Evolutionary conservation across 768 basidiomycete genomes (phyloP).

Genomic region (Pleurotus tuoliensis): DNA sequence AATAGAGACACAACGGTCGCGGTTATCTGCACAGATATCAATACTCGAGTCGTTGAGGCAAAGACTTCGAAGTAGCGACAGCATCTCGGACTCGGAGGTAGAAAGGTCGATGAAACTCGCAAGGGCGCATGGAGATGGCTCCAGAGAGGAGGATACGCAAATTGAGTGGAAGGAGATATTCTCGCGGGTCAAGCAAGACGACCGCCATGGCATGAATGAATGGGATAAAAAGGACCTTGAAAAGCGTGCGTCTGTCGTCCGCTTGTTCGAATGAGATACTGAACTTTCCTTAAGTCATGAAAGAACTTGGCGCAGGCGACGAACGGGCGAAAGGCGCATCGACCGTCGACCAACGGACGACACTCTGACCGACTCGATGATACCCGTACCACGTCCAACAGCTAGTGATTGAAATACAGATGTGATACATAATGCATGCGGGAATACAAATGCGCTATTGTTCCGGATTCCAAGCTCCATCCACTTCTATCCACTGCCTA

Average conservation of each 20-base stretch:
- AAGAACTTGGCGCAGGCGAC: neutral
- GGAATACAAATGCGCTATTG: too few relatives aligned
- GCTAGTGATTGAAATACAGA: too few relatives aligned
- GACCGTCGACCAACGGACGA: neutral
- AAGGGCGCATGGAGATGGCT: constrained; percentile 22
- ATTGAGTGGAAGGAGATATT: constrained; percentile 4
- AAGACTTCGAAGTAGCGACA: constrained; percentile 44
- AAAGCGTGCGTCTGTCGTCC: neutral
- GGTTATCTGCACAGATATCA: constrained; percentile 52
- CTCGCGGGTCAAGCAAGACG: neutral
- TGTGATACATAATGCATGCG: too few relatives aligned
- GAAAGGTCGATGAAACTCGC: constrained; percentile 53
- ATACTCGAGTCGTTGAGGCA: constrained; percentile 57
- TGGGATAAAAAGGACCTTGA: constrained; percentile 5
- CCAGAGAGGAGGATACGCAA: neutral
- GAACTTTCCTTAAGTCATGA: neutral
- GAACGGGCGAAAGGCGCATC: neutral
- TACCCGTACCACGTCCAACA: too few relatives aligned
- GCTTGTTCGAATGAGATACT: neutral
- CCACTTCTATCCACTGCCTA: neutral
- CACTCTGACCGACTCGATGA: too few relatives aligned
- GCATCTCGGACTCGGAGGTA: constrained; percentile 47
- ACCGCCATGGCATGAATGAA: neutral
- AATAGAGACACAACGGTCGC: constrained; percentile 50
- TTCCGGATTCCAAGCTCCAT: neutral